Conservation (phyloP, 208 protist genomes). For the Trypanosoma platydactyli region DNA sequence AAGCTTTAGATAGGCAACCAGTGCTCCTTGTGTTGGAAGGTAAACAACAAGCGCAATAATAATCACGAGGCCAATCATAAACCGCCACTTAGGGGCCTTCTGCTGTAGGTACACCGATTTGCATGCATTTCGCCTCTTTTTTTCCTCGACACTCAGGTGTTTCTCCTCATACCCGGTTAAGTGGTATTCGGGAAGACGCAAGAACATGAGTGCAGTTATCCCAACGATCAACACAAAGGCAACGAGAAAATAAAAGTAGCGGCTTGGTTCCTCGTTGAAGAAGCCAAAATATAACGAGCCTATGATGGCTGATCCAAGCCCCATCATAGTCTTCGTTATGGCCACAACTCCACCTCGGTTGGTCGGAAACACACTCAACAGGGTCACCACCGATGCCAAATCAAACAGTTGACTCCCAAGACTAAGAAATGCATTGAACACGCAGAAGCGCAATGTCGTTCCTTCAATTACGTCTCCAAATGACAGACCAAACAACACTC, state of each 20-base stretch:
- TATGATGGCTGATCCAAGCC: constrained; percentile 70
- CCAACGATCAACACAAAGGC: constrained; percentile 38
- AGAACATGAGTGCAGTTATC: constrained; percentile 42
- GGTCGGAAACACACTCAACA: constrained; percentile 70
- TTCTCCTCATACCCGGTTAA: constrained; percentile 59
- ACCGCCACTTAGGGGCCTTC: constrained; percentile 63
- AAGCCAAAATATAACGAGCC: constrained; percentile 59
- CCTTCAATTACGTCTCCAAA: constrained; percentile 54
- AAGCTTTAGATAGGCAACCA: constrained; percentile 44
- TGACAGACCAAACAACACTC: constrained; percentile 50
- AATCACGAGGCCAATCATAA: constrained; percentile 57
- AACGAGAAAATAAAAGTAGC: constrained; percentile 66
- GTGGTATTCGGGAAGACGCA: constrained; percentile 68
- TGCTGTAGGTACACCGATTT: constrained; percentile 67
- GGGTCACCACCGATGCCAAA: constrained; percentile 68
- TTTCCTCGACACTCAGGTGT: constrained; percentile 40
- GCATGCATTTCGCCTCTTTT: constrained; percentile 31
- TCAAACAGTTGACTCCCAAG: constrained; percentile 70
- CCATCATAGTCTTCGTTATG: constrained; percentile 80
- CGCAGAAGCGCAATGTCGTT: constrained; percentile 48
- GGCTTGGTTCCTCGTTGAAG: constrained; percentile 44
- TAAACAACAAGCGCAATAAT: constrained; percentile 63
- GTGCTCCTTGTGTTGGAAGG: constrained; percentile 55
- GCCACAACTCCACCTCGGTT: constrained; percentile 73
- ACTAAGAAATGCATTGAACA: constrained; percentile 52